A percentile compares a stretch with the other conserved stretches of the same genome.
Conservation (phyloP, 2,329 filamentous ascomycete genomes). For the Rosellinia necatrix region DNA sequence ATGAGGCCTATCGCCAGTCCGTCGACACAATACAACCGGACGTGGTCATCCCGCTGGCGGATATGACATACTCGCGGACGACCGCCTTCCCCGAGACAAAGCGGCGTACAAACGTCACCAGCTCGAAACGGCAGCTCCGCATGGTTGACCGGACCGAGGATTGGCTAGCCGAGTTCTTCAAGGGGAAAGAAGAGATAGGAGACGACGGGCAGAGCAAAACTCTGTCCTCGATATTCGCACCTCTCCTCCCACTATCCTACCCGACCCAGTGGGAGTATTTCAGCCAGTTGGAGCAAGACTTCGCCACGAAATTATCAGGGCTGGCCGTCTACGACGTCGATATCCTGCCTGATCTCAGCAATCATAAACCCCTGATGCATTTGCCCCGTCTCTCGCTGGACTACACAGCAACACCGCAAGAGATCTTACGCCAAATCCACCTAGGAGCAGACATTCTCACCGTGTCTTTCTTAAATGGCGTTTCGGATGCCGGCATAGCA, state of each 20-base stretch:
- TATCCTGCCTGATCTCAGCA: conserved; percentile 68
- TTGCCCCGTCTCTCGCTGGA: conserved; percentile 79
- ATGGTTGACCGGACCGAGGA: conserved; percentile 86
- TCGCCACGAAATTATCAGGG: conserved; percentile 62
- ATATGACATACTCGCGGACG: conserved; percentile 62
- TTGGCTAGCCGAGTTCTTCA: conserved; percentile 75
- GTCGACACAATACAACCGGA: conserved; percentile 74
- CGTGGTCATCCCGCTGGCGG: conserved; percentile 77
- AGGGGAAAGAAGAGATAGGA: conserved; percentile 41
- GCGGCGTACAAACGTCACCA: conserved; percentile 47
- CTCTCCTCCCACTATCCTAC: conserved; percentile 75
- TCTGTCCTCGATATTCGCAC: conserved; percentile 60
- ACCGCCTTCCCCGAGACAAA: conserved; percentile 62
- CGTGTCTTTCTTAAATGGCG: conserved; percentile 72
- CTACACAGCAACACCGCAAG: conserved; percentile 65
- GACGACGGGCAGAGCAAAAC: conserved; percentile 39
- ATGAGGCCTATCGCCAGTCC: conserved; percentile 70
- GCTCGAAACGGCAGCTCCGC: conserved; percentile 74
- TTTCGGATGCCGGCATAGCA: conserved; percentile 85
- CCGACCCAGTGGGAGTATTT: conserved; percentile 82
- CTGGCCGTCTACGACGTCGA: conserved; percentile 80
- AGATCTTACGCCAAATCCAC: conserved; percentile 74
- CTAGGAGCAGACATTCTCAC: conserved; percentile 82
- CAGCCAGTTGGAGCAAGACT: conserved; percentile 68
- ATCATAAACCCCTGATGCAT: conserved; percentile 56